Percentiles rank a stretch among this genome's conserved stretches.
These are phyloP conservation scores for Heritiera littoralis DNA, from an alignment of 345 rosid species.

Conservation along the genomic window DNA sequence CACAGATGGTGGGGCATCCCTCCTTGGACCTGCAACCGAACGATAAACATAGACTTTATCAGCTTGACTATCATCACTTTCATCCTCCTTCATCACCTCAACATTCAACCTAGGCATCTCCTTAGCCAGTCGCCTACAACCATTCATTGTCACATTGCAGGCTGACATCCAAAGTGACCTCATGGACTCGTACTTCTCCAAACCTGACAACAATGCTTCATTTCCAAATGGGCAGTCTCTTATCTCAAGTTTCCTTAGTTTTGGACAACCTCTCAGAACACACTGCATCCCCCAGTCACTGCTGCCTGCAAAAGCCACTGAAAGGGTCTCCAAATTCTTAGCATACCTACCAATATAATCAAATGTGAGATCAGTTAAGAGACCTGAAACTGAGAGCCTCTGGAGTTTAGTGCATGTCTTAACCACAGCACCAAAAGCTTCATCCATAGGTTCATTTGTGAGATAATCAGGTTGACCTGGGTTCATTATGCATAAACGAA, in stretches of 20 bases:
- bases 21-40: conserved; percentile 67
- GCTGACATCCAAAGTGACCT: conserved; percentile 83
- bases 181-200: conserved; percentile 75
- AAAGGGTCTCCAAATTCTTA: conserved; percentile 69
- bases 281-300: conserved; percentile 73
- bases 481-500: conserved; percentile 75
- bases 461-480: conserved; percentile 63
- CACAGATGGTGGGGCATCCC: conserved; percentile 69
- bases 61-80: conserved; percentile 50
- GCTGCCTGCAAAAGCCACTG: conserved; percentile 75
- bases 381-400: conserved; percentile 71
- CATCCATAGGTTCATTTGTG: conserved; percentile 67
- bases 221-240: conserved; percentile 79
- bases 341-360: conserved; percentile 66
- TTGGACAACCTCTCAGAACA: conserved; percentile 60
- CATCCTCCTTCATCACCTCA: conserved; percentile 70
- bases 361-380: conserved; percentile 59
- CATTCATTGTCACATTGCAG: conserved; percentile 66
- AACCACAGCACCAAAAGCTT: conserved; percentile 76
- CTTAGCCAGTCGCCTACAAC: conserved; percentile 52
- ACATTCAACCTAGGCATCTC: conserved; percentile 72
- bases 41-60: conserved; percentile 67
- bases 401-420: conserved; percentile 62
- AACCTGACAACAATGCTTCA: conserved; percentile 58
- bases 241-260: conserved; percentile 67